A percentile compares a stretch with the other conserved stretches of the same genome.
Conservation (phyloP, 257 asterid genomes). For the Ocimum tenuiflorum region DNA sequence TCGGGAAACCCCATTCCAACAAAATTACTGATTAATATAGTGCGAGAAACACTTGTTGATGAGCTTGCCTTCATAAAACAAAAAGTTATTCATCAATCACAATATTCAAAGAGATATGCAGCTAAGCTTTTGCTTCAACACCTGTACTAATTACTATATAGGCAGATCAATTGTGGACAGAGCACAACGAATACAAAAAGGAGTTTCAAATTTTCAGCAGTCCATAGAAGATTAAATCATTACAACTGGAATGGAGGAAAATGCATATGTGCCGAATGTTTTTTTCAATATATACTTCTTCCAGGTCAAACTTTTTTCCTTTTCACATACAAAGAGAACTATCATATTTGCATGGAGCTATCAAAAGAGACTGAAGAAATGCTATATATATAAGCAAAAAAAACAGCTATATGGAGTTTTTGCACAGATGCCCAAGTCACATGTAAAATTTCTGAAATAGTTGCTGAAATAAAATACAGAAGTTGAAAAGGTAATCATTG, state of each 20-base stretch:
- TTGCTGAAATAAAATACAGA: too few species aligned
- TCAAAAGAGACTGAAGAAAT: too few species aligned
- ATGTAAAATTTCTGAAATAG: too few species aligned
- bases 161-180: background rate
- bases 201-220: background rate
- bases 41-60: constrained; percentile 22
- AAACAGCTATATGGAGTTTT: too few species aligned
- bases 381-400: too few species aligned
- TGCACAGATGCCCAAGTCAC: too few species aligned
- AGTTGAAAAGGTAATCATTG: too few species aligned
- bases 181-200: background rate
- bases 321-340: too few species aligned
- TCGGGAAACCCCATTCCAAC: constrained; percentile 56
- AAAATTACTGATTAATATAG: constrained; percentile 33
- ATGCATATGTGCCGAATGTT: too few species aligned
- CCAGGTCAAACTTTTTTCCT: too few species aligned
- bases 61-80: constrained; percentile 45
- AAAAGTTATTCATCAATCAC: background rate
- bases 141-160: background rate
- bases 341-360: too few species aligned
- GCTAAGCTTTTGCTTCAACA: background rate
- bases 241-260: too few species aligned
- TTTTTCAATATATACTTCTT: background rate
- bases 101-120: background rate
- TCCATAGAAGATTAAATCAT: background rate